Percentiles rank a stretch among this genome's conserved stretches.
phyloP scores from a whole-genome alignment of 2,329 filamentous ascomycete genomes.

The Xylariomycetidae sp. region DNA sequence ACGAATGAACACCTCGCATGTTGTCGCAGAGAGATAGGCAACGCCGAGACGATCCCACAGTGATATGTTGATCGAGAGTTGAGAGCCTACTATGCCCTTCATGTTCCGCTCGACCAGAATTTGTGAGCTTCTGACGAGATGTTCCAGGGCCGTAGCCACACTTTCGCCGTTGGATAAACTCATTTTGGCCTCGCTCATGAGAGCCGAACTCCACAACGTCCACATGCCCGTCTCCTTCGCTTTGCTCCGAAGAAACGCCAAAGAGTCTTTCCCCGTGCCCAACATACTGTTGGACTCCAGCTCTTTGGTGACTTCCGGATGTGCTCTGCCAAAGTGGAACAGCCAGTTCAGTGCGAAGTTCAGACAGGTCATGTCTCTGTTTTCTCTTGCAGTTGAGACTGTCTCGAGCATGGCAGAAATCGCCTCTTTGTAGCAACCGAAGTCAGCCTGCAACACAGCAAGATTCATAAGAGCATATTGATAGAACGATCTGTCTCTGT shows the following conservation, averaged over 20 bases:
- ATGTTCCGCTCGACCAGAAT: slow-evolving; percentile 73
- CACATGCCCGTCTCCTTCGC: slow-evolving; percentile 84
- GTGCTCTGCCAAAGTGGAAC: slow-evolving; percentile 85
- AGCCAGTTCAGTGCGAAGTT: slow-evolving; percentile 97
- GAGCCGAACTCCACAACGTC: slow-evolving; percentile 73
- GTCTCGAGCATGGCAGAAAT: slow-evolving; percentile 93
- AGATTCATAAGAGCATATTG: slow-evolving; percentile 93
- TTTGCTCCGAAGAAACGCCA: slow-evolving; percentile 78
- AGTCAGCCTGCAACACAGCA: slow-evolving; percentile 89
- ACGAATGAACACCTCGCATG: slow-evolving; percentile 68
- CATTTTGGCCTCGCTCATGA: slow-evolving; percentile 81
- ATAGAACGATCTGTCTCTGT: slow-evolving; percentile 76
- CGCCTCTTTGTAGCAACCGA: slow-evolving; percentile 84
- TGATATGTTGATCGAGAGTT: slow-evolving; percentile 65
- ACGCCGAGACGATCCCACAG: slow-evolving; percentile 72
- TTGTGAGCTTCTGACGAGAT: slow-evolving; percentile 75
- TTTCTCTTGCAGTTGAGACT: slow-evolving; percentile 89
- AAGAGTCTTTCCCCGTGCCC: slow-evolving; percentile 71
- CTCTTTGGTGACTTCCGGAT: slow-evolving; percentile 66
- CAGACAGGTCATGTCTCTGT: slow-evolving; percentile 83
- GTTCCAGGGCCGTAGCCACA: slow-evolving; percentile 60
- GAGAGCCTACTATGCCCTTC: slow-evolving; percentile 64
- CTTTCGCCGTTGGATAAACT: slow-evolving; percentile 66
- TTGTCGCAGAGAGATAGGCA: slow-evolving; percentile 47
- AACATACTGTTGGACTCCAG: slow-evolving; percentile 67